These are phyloP conservation scores for Phytopythium sindhum DNA, from an alignment of 352 stramenopile genomes.

Conservation along the genomic window DNA sequence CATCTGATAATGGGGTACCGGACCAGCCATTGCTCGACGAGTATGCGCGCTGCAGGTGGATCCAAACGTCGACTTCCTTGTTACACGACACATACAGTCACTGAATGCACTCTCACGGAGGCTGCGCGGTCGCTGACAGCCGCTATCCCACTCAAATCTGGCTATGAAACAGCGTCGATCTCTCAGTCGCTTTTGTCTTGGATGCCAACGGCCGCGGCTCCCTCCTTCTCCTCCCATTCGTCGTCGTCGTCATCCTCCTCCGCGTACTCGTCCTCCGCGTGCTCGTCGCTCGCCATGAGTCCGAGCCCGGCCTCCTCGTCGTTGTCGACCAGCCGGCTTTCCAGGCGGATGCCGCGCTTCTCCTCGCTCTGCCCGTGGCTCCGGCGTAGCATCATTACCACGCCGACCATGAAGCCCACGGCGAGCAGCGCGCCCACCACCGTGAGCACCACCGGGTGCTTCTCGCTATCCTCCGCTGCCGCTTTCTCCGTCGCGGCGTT, in stretches of 20 bases:
- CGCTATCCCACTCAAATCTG: no score
- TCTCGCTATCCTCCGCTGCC: not conserved
- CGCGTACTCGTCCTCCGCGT: not conserved
- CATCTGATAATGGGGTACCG: no score
- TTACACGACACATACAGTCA: not conserved
- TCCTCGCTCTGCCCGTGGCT: conserved; percentile 46
- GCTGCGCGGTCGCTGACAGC: no score
- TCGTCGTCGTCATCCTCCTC: not conserved
- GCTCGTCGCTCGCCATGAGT: conserved; percentile 6
- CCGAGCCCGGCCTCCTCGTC: conserved; percentile 46
- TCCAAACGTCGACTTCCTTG: no score
- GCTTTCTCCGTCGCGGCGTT: not conserved
- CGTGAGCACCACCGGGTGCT: conserved; percentile 65
- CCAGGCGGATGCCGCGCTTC: conserved; percentile 56
- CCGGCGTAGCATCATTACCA: conserved; percentile 53
- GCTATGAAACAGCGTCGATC: no score
- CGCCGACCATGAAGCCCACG: conserved; percentile 64
- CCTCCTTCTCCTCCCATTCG: not conserved
- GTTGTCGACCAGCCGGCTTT: conserved; percentile 28
- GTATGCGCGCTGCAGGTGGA: no score
- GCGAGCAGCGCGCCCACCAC: conserved; percentile 66
- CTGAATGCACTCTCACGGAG: not conserved
- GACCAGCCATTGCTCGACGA: no score
- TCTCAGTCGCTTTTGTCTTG: not conserved
- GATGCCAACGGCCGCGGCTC: not conserved